These are phyloP conservation scores for Ceratobasidium sp. DNA, from an alignment of 1,284 basidiomycete species.

Conservation along the genomic window DNA sequence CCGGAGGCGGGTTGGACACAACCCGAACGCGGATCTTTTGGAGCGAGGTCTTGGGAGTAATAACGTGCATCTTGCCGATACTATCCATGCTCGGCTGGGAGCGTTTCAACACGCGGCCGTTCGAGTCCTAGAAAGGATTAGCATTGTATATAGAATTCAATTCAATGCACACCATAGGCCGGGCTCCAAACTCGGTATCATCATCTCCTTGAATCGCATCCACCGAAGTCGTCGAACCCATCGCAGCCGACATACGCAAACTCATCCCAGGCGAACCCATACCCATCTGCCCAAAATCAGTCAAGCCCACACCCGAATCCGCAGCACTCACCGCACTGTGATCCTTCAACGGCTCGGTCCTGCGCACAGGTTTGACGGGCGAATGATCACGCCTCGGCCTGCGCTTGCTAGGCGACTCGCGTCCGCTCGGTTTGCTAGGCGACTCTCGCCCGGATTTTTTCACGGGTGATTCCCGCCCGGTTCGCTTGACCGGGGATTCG, in stretches of 20 bases:
- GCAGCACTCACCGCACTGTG: slow-evolving; percentile 24
- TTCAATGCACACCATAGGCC: neutral
- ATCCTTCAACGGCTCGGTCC: slow-evolving; percentile 36
- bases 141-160: neutral
- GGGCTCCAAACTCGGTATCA: slow-evolving; percentile 21
- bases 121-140: slow-evolving; percentile 1
- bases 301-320: neutral
- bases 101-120: slow-evolving; percentile 4
- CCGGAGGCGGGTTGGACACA: slow-evolving; percentile 20
- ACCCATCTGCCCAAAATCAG: neutral
- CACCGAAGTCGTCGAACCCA: slow-evolving; percentile 31
- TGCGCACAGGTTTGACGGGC: slow-evolving; percentile 15
- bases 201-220: slow-evolving; percentile 34
- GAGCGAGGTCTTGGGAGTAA: slow-evolving; percentile 25
- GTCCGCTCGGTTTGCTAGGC: neutral
- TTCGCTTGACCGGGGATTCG: neutral
- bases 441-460: slow-evolving; percentile 1
- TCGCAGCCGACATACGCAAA: slow-evolving; percentile 12
- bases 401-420: neutral
- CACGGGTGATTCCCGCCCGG: slow-evolving; percentile 8
- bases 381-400: slow-evolving; percentile 14
- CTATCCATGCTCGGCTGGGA: slow-evolving; percentile 27
- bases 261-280: neutral
- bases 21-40: slow-evolving; percentile 35
- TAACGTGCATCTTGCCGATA: slow-evolving; percentile 32